Evolutionary conservation across 257 asterid genomes (phyloP).

Genomic region (Gentiana macrophylla): DNA sequence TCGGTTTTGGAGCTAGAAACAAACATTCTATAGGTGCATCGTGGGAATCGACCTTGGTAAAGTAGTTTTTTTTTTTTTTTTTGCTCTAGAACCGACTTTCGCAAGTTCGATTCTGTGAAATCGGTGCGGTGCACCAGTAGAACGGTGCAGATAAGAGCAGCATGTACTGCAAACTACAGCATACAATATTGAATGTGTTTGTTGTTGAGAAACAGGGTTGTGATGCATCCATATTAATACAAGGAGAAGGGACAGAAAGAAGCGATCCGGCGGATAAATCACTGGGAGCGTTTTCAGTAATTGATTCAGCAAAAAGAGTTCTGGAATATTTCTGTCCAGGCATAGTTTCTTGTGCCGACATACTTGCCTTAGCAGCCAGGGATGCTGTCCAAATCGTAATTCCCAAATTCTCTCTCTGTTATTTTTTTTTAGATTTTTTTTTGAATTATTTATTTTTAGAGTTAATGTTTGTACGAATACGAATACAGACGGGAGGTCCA

Average conservation of each 20-base stretch:
- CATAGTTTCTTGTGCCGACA: slow-evolving; percentile 79
- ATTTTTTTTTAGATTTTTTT: no score
- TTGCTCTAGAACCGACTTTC: no score
- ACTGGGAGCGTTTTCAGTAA: slow-evolving; percentile 52
- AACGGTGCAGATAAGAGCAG: no score
- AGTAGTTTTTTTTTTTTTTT: no score
- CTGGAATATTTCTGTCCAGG: slow-evolving; percentile 59
- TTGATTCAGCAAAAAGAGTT: slow-evolving; percentile 57
- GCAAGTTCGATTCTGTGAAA: no score
- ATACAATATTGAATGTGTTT: background rate
- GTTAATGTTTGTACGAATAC: background rate
- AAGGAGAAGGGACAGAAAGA: slow-evolving; percentile 58
- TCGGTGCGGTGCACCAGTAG: no score
- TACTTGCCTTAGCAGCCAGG: slow-evolving; percentile 70
- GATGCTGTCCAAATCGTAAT: slow-evolving; percentile 68
- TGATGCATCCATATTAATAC: slow-evolving; percentile 61
- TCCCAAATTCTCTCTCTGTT: background rate
- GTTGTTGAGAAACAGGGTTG: slow-evolving; percentile 38
- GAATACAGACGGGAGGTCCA: slow-evolving; percentile 68
- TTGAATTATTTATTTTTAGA: no score
- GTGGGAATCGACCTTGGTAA: no score
- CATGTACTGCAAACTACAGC: no score
- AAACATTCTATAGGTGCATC: no score
- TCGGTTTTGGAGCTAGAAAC: no score
- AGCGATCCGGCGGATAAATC: slow-evolving; percentile 67